These are phyloP conservation scores for Trametes hirsuta DNA, from an alignment of 1,284 basidiomycete genomes.

Conservation along the genomic window DNA sequence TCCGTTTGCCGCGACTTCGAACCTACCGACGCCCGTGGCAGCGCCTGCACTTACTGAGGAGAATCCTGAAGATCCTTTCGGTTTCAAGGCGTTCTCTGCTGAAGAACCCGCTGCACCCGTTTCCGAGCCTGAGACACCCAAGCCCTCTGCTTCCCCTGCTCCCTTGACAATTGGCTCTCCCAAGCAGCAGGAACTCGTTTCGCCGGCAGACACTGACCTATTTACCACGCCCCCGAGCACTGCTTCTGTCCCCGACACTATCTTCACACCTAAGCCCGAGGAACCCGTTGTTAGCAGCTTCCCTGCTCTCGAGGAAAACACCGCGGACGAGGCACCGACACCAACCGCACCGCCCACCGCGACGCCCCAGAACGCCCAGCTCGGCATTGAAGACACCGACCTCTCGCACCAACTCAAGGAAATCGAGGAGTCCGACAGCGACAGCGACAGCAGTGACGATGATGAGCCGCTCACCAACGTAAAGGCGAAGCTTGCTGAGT, in stretches of 20 bases:
- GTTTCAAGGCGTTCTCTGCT: slow-evolving; percentile 49
- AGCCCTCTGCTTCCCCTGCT: slow-evolving; percentile 11
- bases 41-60: slow-evolving; percentile 20
- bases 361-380: not conserved
- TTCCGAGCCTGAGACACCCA: slow-evolving; percentile 28
- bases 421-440: slow-evolving; percentile 61
- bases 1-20: slow-evolving; percentile 47
- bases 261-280: slow-evolving; percentile 1
- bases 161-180: slow-evolving; percentile 18
- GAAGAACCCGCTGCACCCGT: slow-evolving; percentile 16
- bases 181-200: slow-evolving; percentile 25
- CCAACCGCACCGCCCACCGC: slow-evolving; percentile 9
- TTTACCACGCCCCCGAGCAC: slow-evolving; percentile 65
- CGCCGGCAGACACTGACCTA: slow-evolving; percentile 51
- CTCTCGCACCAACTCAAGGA: slow-evolving; percentile 61
- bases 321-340: slow-evolving; percentile 15
- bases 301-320: slow-evolving; percentile 48
- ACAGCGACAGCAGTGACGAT: slow-evolving; percentile 48
- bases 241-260: slow-evolving; percentile 33
- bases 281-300: slow-evolving; percentile 39
- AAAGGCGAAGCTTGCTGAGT: slow-evolving; percentile 29
- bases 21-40: slow-evolving; percentile 32
- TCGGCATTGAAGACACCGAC: slow-evolving; percentile 46
- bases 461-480: slow-evolving; percentile 41
- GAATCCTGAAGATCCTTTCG: slow-evolving; percentile 56